Base-by-base conservation (phyloP, 2,329 filamentous ascomycete genomes). In the Penicillium sp. region DNA sequence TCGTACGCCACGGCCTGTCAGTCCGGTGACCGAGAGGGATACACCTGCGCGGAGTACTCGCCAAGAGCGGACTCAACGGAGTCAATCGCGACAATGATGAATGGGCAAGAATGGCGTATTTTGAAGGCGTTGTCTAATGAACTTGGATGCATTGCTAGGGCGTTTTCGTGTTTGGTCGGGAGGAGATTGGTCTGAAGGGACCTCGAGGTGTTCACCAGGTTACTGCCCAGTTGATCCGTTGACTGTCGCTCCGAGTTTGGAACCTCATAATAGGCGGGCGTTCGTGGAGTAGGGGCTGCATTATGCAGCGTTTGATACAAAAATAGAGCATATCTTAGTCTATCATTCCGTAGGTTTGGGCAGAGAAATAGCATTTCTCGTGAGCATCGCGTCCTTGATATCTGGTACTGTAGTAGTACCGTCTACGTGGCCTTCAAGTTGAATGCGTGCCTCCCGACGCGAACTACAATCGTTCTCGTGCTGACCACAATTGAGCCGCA, bases 21-120 rank as follows among this genome's bases (percentile, higher is more conserved):
- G 63, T 17, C 55, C 63, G 3, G 67, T 69, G 10, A 63, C 65
- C 55, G 69, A 73, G 28, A 63, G 65, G 12, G 68, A 72, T n/a
- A 67, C 63, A 0, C 68, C 68, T 7, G 65, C 61, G 14, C 49
- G 37, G 5, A 66, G 68, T 48, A 66, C 54, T 55, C 67, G 71
- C 1, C 63, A 64, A 11, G 60, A 54, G 28, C 20, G 62, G 2
- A 53, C 71, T 45, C 59, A 61, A 11, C 61, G 69, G 35, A 67
- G 63, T 54, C 63, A 67, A 31, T 63, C 57, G 17, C 57, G 68
- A 43, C 59, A 67, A 49, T 67, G 43, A 64, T 50, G 37, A n/a
- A 37, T 38, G 15, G 6, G 11, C 12, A 12, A 15, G 4, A 15
- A 15, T 22, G 22, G 20, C 14, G 4, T 42, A n/a, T 42, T 42